Conservation (phyloP, 768 basidiomycete genomes). For the Lentinula edodes region DNA sequence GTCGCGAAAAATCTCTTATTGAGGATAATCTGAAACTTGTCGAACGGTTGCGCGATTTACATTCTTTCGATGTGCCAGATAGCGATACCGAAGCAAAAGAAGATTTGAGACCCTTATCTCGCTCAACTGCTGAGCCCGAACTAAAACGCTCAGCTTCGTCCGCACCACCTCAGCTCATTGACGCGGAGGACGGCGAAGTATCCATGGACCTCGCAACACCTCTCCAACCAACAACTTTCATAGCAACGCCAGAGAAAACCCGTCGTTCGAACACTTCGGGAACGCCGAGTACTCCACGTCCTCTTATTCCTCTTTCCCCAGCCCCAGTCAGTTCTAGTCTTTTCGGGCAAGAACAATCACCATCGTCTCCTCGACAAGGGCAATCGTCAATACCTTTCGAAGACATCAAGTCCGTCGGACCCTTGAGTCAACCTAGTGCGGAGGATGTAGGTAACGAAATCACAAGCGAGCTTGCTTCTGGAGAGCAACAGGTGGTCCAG, state of each 20-base stretch:
- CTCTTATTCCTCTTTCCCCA: neutral
- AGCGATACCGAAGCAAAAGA: slow-evolving; percentile 2
- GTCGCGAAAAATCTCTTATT: slow-evolving; percentile 28
- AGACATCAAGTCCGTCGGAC: neutral
- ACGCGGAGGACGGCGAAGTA: slow-evolving; percentile 30
- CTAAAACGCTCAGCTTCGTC: neutral
- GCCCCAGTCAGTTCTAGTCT: neutral
- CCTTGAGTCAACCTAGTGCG: neutral
- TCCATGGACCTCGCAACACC: slow-evolving; percentile 52
- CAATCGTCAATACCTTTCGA: neutral
- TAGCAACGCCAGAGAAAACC: neutral
- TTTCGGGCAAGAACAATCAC: neutral
- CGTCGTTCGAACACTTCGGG: neutral
- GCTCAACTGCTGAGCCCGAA: slow-evolving; percentile 3
- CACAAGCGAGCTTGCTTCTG: neutral
- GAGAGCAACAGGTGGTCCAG: neutral
- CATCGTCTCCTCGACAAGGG: neutral
- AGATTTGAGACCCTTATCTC: neutral
- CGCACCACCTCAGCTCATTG: slow-evolving; percentile 19
- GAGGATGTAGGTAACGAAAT: neutral
- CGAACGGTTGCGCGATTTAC: neutral
- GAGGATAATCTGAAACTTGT: slow-evolving; percentile 21
- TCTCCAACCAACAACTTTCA: slow-evolving; percentile 26
- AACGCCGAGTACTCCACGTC: neutral
- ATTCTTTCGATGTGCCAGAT: neutral